Base-by-base conservation (phyloP, 345 rosid species). In the Melaleuca quinquenervia region DNA sequence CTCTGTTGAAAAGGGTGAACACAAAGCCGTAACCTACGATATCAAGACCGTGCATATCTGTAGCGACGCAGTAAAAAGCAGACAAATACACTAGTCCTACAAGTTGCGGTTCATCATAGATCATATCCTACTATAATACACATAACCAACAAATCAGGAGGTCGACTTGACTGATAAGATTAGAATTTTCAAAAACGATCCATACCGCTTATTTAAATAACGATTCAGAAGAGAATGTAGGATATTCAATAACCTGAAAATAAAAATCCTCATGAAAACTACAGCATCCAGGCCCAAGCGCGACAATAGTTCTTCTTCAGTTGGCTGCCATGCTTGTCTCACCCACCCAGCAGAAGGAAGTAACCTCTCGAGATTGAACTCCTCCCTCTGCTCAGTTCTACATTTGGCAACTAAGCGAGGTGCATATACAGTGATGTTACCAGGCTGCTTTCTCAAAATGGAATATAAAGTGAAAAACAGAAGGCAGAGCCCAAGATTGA, bases 341-440 rank as follows among this genome's bases (percentile, higher is more conserved):
- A 94, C 93, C 99, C 99, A 96, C 87, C 98, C 95, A 82, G 96
- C 84, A 8, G 99, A 94, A 60, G 98, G 98, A 82, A 97, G 84
- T 58, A 97, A 87, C 89, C 96, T 91, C 74, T 92, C 95, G 74
- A 95, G 87, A 90, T 90, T 89, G 89, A 93, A 95, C 8, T 85
- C 83, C 86, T 70, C 82, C 6, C 86, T 64, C 83, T 54, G 88
- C 80, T 86, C 88, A 86, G 90, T 87, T 52, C 88, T 93, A 36
- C 85, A 86, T 55, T 92, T 87, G 82, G 88, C 88, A 44, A 94
- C 52, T 87, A 94, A 88, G 27, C 94, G 96, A 8, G 99, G 97
- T 44, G 93, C 93, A 49, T 95, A 96, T 27, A 96, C 94, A 16
- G 89, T 76, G 76, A 86, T 82, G 86, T 95, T 93, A 20, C 91